A percentile compares a stretch with the other conserved stretches of the same genome.
Evolutionary conservation across 257 asterid genomes (phyloP).

Genomic region (Jacaranda copaia): DNA sequence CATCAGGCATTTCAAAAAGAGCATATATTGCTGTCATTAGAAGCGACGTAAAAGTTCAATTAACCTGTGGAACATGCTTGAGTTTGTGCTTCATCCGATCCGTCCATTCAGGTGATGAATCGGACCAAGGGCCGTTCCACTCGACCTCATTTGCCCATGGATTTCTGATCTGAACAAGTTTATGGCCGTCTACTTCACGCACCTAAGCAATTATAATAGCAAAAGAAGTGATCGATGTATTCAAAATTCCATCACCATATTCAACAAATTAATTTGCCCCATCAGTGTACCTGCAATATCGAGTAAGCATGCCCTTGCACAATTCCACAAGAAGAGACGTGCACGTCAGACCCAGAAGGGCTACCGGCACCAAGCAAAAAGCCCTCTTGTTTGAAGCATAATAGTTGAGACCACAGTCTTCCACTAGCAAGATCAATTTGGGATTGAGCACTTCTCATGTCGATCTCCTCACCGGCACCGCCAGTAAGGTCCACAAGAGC

Average conservation of each 20-base stretch:
- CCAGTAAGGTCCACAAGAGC: slow-evolving; percentile 99
- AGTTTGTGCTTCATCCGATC: slow-evolving; percentile 99
- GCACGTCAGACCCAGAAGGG: slow-evolving; percentile 99
- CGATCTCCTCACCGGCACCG: slow-evolving; percentile 99
- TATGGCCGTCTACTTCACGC: slow-evolving; percentile 88
- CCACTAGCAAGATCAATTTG: slow-evolving; percentile 99
- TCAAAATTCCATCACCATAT: slow-evolving; percentile 14
- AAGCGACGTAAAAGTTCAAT: slow-evolving; percentile 12
- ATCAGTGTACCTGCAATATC: slow-evolving; percentile 72
- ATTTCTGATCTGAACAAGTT: slow-evolving; percentile 96
- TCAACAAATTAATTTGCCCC: neutral
- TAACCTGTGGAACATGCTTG: slow-evolving; percentile 88
- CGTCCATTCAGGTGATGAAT: slow-evolving; percentile 97
- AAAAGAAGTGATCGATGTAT: slow-evolving; percentile 7
- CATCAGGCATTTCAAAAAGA: neutral
- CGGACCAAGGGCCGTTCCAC: slow-evolving; percentile 99
- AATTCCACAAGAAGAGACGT: slow-evolving; percentile 93
- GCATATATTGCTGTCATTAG: neutral
- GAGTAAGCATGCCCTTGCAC: slow-evolving; percentile 99
- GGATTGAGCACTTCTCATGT: slow-evolving; percentile 97
- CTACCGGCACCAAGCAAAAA: slow-evolving; percentile 99
- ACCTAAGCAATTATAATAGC: slow-evolving; percentile 52
- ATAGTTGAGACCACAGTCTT: slow-evolving; percentile 92
- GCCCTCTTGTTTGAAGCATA: slow-evolving; percentile 94
- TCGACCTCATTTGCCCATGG: slow-evolving; percentile 99